These are phyloP conservation scores for Kurtzmaniella natalensis DNA, from an alignment of 1,139 yeast genomes.

Conservation along the genomic window DNA sequence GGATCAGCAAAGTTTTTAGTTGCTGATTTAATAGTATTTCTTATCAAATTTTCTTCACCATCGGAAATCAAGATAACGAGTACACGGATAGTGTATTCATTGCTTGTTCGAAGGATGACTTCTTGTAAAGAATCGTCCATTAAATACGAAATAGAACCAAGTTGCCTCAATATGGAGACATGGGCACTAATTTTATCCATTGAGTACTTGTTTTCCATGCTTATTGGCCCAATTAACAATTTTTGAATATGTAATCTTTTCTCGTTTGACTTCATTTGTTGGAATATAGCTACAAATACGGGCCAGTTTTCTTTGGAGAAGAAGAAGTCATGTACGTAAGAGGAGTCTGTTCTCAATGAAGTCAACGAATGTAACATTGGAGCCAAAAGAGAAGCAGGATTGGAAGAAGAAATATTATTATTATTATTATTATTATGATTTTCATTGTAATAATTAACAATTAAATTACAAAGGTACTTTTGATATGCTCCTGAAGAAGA, in stretches of 20 bases:
- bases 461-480: not conserved
- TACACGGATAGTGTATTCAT: not conserved
- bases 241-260: conserved; percentile 16
- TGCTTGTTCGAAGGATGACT: not conserved
- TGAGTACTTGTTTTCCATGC: not conserved
- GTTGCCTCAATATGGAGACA: not conserved
- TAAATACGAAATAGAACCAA: not conserved
- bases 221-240: conserved; percentile 4
- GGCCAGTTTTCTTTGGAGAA: conserved; percentile 20
- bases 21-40: conserved; percentile 6
- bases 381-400: conserved; percentile 14
- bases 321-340: conserved; percentile 19
- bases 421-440: not conserved
- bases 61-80: not conserved
- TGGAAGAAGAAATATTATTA: conserved; percentile 17
- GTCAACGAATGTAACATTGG: conserved; percentile 22
- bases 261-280: conserved; percentile 25
- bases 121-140: conserved; percentile 4
- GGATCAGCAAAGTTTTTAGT: conserved; percentile 17
- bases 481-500: conserved; percentile 1
- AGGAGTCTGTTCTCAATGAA: conserved; percentile 17
- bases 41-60: conserved; percentile 8
- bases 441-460: not conserved
- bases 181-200: conserved; percentile 4
- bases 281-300: conserved; percentile 14